Evolutionary conservation across 352 stramenopile genomes (phyloP), one percentile per base, ranked within the genome.

Genomic region (Phytophthora tentaculata): DNA sequence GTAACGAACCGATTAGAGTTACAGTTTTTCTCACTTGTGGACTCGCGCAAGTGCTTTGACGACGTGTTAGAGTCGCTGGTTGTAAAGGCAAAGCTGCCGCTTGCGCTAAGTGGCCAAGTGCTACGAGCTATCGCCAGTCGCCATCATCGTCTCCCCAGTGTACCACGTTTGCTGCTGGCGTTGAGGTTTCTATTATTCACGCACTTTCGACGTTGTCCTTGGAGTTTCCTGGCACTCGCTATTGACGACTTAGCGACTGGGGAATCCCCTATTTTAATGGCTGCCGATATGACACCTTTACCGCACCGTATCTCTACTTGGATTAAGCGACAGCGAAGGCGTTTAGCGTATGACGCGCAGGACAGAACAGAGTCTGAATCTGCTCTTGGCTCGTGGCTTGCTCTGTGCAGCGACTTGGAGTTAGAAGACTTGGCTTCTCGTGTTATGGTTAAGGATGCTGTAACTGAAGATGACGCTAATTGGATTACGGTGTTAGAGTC

Each of bases 11-110:
- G 71, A 3, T 54, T 96, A 5, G 84, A 94, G 45, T 64, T 94
- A 50, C 81, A 93, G 59, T 93, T 94, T 37, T 94, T 93, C 59
- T 77, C 77, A 16, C 71, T 95, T 5, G 73, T 92, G 35, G 86
- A 96, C 60, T 93, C 87, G 2, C 81, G 77, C 39, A 91, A 90
- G 47, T 87, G 83, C 53, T 91, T 92, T 47, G 71, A 91, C 23
- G 78, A 92, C 61, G 84, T 96, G 29, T 23, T 94, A 13, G 85
- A 96, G 44, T 63, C 76, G 5, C 74, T 96, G 12, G 73, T 95
- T 3, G 84, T 94, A 7, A 71, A 90, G 16, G 73, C 77, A 17
- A 79, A 86, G 28, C 71, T 92, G 8, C 86, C 88, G 1, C 55
- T 96, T 24, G 67, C 61, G 23, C 58, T 94, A 2, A 76, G 66